A percentile compares a stretch with the other conserved stretches of the same genome.
Evolutionary conservation across 2,329 filamentous ascomycete genomes (phyloP).

Genomic region (Phialemonium atrogriseum): DNA sequence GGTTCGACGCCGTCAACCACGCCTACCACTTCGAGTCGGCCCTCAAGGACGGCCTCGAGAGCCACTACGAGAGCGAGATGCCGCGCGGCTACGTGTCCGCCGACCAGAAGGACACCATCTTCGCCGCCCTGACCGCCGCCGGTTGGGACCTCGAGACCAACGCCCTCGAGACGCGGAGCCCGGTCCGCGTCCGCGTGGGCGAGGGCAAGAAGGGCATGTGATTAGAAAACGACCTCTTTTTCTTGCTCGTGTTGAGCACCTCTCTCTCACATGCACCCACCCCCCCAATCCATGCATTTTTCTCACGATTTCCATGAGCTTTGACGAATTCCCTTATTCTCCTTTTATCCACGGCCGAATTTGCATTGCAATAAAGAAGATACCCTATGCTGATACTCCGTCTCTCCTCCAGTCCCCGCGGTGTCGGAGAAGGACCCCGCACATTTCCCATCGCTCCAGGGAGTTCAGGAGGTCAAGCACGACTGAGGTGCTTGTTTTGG

Average conservation of each 20-base stretch:
- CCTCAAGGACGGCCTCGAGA: conserved; percentile 24
- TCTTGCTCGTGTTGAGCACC: not conserved
- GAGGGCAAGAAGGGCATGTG: conserved; percentile 19
- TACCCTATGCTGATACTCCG: conserved; percentile 2
- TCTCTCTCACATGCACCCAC: not conserved
- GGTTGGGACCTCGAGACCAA: conserved; percentile 61
- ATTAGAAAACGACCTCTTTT: conserved; percentile 5
- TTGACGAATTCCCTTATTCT: not conserved
- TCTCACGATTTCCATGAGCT: not conserved
- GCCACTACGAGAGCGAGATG: conserved; percentile 27
- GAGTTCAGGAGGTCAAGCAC: conserved; percentile 12
- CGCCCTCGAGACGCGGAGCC: conserved; percentile 58
- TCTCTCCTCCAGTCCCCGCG: conserved; percentile 3
- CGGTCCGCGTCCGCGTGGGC: conserved; percentile 29
- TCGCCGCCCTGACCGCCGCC: conserved; percentile 27
- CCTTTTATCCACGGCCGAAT: not conserved
- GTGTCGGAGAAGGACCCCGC: conserved; percentile 14
- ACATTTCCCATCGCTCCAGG: conserved; percentile 6
- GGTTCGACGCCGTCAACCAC: conserved; percentile 34
- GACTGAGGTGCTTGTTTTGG: conserved; percentile 8
- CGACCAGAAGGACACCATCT: conserved; percentile 23
- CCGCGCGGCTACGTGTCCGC: conserved; percentile 35
- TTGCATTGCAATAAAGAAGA: not conserved
- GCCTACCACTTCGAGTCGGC: conserved; percentile 27
- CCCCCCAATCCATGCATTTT: not conserved